Conservation (phyloP, 169 alveolate species). For the Toxoplasma gondii region DNA sequence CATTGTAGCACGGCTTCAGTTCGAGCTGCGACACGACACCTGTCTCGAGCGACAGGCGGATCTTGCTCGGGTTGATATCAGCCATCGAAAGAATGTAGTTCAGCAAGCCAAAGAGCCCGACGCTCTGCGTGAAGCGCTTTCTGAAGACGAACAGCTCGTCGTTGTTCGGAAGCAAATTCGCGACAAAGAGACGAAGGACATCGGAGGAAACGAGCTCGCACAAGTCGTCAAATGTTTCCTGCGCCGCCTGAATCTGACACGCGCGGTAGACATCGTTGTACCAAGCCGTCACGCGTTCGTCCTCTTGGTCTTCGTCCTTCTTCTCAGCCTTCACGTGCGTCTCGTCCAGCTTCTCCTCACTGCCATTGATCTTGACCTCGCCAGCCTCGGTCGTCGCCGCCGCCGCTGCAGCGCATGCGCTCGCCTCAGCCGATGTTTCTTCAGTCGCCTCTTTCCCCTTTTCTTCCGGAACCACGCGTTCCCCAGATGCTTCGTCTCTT, state of each 20-base stretch:
- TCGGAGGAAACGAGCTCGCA: constrained; percentile 71
- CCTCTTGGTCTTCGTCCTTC: constrained; percentile 12
- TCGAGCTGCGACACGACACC: constrained; percentile 74
- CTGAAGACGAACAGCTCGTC: constrained; percentile 70
- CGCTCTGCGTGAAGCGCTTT: constrained; percentile 72
- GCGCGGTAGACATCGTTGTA: constrained; percentile 9
- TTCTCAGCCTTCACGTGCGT: constrained; percentile 22
- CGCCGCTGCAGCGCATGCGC: background rate
- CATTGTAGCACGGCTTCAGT: constrained; percentile 69
- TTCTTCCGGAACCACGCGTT: background rate
- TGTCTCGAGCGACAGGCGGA: constrained; percentile 66
- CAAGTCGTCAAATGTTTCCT: constrained; percentile 61
- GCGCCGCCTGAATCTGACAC: constrained; percentile 68
- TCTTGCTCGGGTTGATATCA: constrained; percentile 73
- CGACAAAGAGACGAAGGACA: constrained; percentile 60
- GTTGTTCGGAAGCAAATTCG: constrained; percentile 9
- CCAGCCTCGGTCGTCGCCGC: background rate
- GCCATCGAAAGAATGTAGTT: constrained; percentile 69
- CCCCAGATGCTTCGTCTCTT: background rate
- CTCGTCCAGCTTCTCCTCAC: constrained; percentile 12
- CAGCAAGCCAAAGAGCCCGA: constrained; percentile 68
- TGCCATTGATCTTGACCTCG: background rate
- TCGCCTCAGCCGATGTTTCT: background rate
- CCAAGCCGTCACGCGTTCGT: constrained; percentile 47
- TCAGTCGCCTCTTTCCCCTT: background rate